Evolutionary conservation across 345 rosid species (phyloP).

Genomic region (Syzygium aromaticum): DNA sequence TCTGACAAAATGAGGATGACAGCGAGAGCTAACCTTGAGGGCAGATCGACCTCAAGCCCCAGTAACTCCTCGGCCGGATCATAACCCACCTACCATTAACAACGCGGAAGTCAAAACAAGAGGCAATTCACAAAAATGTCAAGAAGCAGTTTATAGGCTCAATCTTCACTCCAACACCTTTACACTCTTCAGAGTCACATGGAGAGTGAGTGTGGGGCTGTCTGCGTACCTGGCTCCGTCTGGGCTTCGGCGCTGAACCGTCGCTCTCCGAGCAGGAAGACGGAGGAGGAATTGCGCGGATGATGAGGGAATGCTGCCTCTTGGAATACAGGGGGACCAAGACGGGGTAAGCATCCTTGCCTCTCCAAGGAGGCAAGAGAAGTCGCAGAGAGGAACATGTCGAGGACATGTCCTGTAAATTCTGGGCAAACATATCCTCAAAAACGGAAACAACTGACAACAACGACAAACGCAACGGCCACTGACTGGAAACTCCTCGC

Average conservation of each 20-base stretch:
- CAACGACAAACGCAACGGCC: neutral
- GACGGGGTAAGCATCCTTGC: neutral
- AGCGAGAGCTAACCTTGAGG: slow-evolving; percentile 35
- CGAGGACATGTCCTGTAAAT: neutral
- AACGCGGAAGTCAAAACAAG: neutral
- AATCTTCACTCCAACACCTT: neutral
- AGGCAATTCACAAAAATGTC: neutral
- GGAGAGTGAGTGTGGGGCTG: neutral
- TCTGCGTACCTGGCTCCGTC: neutral
- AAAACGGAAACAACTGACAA: neutral
- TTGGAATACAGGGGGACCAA: neutral
- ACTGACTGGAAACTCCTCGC: neutral
- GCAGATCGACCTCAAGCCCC: slow-evolving; percentile 49
- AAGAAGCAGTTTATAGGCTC: neutral
- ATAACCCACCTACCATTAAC: slow-evolving; percentile 41
- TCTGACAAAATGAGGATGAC: neutral
- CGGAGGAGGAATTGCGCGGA: neutral
- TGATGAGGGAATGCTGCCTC: neutral
- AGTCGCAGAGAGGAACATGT: neutral
- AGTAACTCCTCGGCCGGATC: slow-evolving; percentile 80
- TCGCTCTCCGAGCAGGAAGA: neutral
- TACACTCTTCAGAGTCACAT: neutral
- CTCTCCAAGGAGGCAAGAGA: neutral
- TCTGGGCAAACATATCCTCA: neutral
- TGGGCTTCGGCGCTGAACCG: neutral